These are phyloP conservation scores for Kandelia obovata DNA, from an alignment of 345 rosid genomes.

Conservation along the genomic window DNA sequence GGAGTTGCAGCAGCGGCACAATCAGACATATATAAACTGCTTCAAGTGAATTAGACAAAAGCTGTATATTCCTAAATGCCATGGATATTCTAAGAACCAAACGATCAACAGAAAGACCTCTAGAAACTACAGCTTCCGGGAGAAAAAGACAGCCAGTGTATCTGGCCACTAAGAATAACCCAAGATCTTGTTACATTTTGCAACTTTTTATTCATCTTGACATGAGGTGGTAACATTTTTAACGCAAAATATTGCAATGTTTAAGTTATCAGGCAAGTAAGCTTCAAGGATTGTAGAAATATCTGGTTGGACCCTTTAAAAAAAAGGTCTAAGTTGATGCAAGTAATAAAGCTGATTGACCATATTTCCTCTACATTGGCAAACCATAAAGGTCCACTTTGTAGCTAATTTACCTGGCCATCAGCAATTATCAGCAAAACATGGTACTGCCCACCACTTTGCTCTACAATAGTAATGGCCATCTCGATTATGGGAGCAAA, in stretches of 20 bases:
- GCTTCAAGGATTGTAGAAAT: background rate
- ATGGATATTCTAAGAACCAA: background rate
- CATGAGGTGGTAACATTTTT: background rate
- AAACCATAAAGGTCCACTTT: background rate
- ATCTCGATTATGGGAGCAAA: conserved; percentile 92
- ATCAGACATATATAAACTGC: background rate
- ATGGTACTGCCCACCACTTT: conserved; percentile 91
- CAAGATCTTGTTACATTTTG: background rate
- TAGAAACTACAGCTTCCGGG: background rate
- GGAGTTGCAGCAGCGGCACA: no score
- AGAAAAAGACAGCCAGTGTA: background rate
- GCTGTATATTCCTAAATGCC: background rate
- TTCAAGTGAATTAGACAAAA: background rate
- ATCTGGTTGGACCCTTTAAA: background rate
- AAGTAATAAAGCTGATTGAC: background rate
- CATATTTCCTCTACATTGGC: background rate
- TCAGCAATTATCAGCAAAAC: conserved; percentile 92
- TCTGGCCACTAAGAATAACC: no score
- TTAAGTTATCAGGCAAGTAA: background rate
- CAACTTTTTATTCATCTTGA: background rate
- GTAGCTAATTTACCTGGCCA: conserved; percentile 67
- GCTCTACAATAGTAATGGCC: conserved; percentile 90
- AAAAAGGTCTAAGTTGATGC: background rate
- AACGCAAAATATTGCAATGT: background rate
- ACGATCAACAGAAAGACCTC: background rate